Evolutionary conservation across 140 eudicot species (phyloP), one percentile per base, ranked within the genome.

Genomic region (Flaveria floridana): DNA sequence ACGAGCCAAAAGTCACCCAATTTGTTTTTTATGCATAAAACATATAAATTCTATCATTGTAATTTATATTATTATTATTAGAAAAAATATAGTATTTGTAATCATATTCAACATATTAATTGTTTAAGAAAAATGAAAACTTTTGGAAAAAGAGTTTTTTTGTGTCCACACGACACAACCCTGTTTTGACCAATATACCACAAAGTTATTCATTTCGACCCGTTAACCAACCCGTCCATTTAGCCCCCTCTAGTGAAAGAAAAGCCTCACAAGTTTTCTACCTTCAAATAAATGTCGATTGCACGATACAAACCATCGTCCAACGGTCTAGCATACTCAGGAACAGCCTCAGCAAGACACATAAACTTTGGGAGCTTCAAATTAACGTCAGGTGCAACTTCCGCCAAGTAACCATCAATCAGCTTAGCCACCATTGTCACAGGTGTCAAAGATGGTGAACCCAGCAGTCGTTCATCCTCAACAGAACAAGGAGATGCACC

Each of bases 301-400:
- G 99, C 99, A 42, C 99, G 97, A 79, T 94, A 94, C 70, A 94
- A 80, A 21, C 99, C 99, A 76, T 94, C 99, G 84, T 94, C 96
- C 78, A 94, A 80, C 12, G 99, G 95, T 86, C 99, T 85, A 26
- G 97, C 99, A 80, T 87, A 94, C 76, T 94, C 99, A 0, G 99
- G 99, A 51, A 94, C 92, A 9, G 90, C 90, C 39, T 87, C 94
- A 46, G 97, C 96, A 81, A 94, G 91, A 65, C 90, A 74, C 80
- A 84, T 92, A 83, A 94, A 94, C 86, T 94, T 94, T 6, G 96
- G 92, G 30, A 88, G 92, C 84, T 94, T 94, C 73, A 94, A 77
- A 72, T 94, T 90, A 26, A 88, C 85, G 74, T 94, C 99, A 0
- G 99, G 92, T 53, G 99, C 99, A 65, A 94, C 96, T 80, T 94